Percentiles rank a stretch among this genome's conserved stretches.
These are phyloP conservation scores for Nemania sp. DNA, from an alignment of 2,329 filamentous ascomycete species.

Conservation along the genomic window DNA sequence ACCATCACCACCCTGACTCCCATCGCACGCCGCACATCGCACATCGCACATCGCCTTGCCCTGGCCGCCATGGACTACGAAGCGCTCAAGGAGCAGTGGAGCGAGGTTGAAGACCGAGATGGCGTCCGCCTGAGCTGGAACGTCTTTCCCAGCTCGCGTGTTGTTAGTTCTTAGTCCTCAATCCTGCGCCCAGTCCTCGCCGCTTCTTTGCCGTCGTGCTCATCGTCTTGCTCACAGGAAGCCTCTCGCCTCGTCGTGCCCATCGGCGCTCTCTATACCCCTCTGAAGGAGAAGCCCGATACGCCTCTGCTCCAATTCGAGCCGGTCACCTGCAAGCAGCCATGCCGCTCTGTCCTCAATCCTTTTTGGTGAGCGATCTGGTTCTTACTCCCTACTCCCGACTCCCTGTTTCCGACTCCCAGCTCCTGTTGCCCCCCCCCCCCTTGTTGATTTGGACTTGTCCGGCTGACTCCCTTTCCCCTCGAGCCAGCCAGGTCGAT, in stretches of 20 bases:
- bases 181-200: slow-evolving; percentile 44
- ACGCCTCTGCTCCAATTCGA: slow-evolving; percentile 92
- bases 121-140: slow-evolving; percentile 98
- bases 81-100: slow-evolving; percentile 92
- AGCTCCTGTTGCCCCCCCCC: not conserved
- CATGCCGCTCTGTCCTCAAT: slow-evolving; percentile 93
- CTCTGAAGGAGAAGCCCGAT: slow-evolving; percentile 90
- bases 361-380: slow-evolving; percentile 77
- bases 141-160: slow-evolving; percentile 95
- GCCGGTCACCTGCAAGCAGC: slow-evolving; percentile 93
- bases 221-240: slow-evolving; percentile 61
- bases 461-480: slow-evolving; percentile 15
- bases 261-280: slow-evolving; percentile 94
- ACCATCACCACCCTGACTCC: too few species aligned
- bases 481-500: slow-evolving; percentile 70
- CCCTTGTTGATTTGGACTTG: not conserved
- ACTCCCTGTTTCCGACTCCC: not conserved
- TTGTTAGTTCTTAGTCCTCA: slow-evolving; percentile 72
- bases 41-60: not conserved
- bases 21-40: too few species aligned
- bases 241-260: slow-evolving; percentile 92
- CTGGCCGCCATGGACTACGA: slow-evolving; percentile 79
- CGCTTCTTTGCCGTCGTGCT: slow-evolving; percentile 34
- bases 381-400: not conserved
- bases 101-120: slow-evolving; percentile 94